Evolutionary conservation across 1,284 basidiomycete genomes (phyloP), one percentile per base, ranked within the genome.

Genomic region (Inonotus obliquus): DNA sequence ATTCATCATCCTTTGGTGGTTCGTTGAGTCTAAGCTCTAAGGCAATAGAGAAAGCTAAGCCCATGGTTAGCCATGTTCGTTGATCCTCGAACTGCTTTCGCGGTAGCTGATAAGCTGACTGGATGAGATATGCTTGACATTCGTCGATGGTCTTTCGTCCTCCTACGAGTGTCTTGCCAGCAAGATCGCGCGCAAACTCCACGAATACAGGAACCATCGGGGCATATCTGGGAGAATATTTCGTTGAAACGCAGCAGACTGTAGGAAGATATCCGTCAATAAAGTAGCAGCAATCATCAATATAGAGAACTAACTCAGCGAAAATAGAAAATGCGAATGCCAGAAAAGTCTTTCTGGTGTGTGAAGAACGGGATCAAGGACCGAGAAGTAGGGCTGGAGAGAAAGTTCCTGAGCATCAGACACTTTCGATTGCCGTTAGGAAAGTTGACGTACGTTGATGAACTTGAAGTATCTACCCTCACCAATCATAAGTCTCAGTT

Each of bases 31-130:
- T 75, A 4, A 85, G 73, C 60, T 83, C 79, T 47, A 78, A 74
- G 2, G 81, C 81, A 74, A 84, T 78, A 63, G 81, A 73, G 56
- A 84, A 81, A n/a, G 83, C 82, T 27, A 84, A 75, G 14, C 83
- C 83, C 74, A 81, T 79, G 47, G 83, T 74, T 54, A 84, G 67
- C 82, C 81, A 85, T 63, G 80, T 81, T 27, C 80, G 71, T 66
- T 85, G 83, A 65, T 85, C 81, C 13, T 73, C 73, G 77, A 79
- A 84, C 62, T 77, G 80, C 67, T 81, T 81, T 65, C 79, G 78
- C 0, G 83, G 83, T n/a, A 77, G 70, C 37, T 82, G 81, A 69
- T 84, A 85, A 7, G 81, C 78, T 23, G 79, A 78, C 70, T 84
- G 68, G 14, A 79, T 65, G 14, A 79, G 69, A 61, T 76, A 84